phyloP scores from a whole-genome alignment of 2,329 filamentous ascomycete genomes.

The Nannizziopsis barbatae region DNA sequence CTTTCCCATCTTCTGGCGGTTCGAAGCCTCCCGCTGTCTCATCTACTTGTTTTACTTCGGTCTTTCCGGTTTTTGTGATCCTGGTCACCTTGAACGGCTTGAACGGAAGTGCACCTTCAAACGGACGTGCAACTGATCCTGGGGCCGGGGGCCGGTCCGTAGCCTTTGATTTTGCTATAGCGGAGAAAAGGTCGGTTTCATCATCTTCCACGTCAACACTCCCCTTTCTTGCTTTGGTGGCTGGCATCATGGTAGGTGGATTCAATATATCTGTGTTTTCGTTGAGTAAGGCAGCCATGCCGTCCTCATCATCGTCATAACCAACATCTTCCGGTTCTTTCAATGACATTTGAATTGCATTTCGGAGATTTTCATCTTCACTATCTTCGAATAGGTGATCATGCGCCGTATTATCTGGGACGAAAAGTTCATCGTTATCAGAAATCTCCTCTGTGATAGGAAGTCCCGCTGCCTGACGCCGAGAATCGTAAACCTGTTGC shows the following conservation, averaged over 20 bases:
- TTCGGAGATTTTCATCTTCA: slow-evolving; percentile 65
- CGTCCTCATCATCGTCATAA: slow-evolving; percentile 25
- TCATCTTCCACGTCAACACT: slow-evolving; percentile 48
- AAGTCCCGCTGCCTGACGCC: slow-evolving; percentile 16
- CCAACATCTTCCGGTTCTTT: slow-evolving; percentile 28
- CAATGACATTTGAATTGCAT: slow-evolving; percentile 76
- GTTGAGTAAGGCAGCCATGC: slow-evolving; percentile 24
- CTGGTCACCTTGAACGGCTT: slow-evolving; percentile 53
- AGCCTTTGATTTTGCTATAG: slow-evolving; percentile 60
- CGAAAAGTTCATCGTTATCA: slow-evolving; percentile 44
- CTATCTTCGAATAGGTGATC: slow-evolving; percentile 49
- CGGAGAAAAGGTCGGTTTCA: slow-evolving; percentile 62
- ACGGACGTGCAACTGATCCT: slow-evolving; percentile 42
- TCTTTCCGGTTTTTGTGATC: slow-evolving; percentile 29
- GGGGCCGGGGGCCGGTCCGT: slow-evolving; percentile 38
- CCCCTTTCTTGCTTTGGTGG: slow-evolving; percentile 19
- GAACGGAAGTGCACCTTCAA: slow-evolving; percentile 79
- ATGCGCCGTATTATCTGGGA: slow-evolving; percentile 38
- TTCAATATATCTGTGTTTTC: slow-evolving; percentile 5
- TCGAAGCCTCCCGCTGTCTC: slow-evolving; percentile 55
- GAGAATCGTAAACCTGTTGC: slow-evolving; percentile 38
- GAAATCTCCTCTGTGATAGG: slow-evolving; percentile 24
- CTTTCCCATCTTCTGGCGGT: slow-evolving; percentile 20
- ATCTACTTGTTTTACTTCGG: slow-evolving; percentile 36
- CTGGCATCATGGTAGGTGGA: slow-evolving; percentile 39